Percentiles rank a stretch among this genome's conserved stretches.
Conservation (phyloP, 1,139 yeast species). For the Blastobotrys niveus region DNA sequence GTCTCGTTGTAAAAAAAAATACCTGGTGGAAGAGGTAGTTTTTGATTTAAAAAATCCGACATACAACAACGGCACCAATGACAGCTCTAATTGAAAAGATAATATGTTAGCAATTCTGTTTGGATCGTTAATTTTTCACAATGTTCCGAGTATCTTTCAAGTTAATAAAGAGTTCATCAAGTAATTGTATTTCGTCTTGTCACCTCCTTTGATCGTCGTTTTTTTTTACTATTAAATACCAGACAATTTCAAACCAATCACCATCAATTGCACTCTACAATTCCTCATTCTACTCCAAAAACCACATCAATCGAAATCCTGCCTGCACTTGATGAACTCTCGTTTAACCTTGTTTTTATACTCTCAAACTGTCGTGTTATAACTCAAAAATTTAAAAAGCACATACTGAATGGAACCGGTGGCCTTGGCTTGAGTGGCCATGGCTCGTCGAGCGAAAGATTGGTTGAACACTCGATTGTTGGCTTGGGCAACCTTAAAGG, state of each 20-base stretch:
- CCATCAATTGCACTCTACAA: not conserved
- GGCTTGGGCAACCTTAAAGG: constrained; percentile 86
- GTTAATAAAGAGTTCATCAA: too few relatives aligned
- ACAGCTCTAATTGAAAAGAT: constrained; percentile 75
- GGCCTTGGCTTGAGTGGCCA: constrained; percentile 77
- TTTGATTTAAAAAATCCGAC: constrained; percentile 22
- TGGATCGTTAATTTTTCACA: too few relatives aligned
- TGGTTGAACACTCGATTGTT: constrained; percentile 50
- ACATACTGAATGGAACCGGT: constrained; percentile 91
- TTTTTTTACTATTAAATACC: not conserved
- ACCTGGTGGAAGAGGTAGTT: not conserved
- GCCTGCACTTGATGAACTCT: too few relatives aligned
- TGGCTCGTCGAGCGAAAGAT: constrained; percentile 50
- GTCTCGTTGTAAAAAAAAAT: not conserved
- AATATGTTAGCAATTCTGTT: too few relatives aligned
- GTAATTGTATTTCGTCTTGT: too few relatives aligned
- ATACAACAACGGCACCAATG: constrained; percentile 95
- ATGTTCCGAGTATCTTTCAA: too few relatives aligned
- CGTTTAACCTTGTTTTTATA: not conserved
- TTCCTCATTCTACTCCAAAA: not conserved
- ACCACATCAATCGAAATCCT: too few relatives aligned
- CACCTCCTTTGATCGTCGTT: not conserved
- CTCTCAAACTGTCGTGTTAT: not conserved
- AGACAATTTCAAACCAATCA: not conserved
- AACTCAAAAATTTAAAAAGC: too few relatives aligned